Evolutionary conservation across 345 rosid species (phyloP).

Genomic region (Populus pruinosa): DNA sequence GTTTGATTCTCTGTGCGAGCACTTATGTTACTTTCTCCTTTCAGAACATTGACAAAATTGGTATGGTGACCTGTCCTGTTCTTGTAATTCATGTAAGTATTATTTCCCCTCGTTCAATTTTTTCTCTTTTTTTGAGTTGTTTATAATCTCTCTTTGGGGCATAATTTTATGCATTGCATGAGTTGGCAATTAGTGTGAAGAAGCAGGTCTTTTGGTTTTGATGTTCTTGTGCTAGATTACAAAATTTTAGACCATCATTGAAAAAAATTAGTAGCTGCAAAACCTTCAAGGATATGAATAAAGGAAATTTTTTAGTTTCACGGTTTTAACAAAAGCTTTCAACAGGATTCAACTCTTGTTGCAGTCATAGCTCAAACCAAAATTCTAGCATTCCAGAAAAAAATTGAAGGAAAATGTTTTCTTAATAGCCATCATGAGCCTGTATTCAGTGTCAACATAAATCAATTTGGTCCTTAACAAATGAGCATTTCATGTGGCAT

Average conservation of each 20-base stretch:
- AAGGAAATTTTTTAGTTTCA: background rate
- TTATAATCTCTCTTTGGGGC: background rate
- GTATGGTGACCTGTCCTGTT: constrained; percentile 69
- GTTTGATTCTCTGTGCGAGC: constrained; percentile 3
- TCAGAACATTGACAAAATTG: constrained; percentile 93
- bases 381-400: background rate
- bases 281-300: background rate
- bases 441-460: background rate
- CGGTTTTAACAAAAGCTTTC: background rate
- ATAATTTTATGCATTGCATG: background rate
- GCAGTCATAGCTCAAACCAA: background rate
- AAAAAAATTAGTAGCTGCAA: background rate
- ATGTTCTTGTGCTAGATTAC: background rate
- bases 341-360: background rate
- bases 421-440: background rate
- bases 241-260: background rate
- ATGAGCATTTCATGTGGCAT: background rate
- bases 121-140: background rate
- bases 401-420: background rate
- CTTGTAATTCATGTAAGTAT: constrained; percentile 83
- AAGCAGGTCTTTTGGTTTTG: background rate
- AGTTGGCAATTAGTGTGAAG: background rate
- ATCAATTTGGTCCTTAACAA: background rate
- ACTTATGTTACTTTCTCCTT: constrained; percentile 14
- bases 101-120: background rate